Evolutionary conservation across 345 rosid species (phyloP).

Genomic region (Cochlearia excelsa): DNA sequence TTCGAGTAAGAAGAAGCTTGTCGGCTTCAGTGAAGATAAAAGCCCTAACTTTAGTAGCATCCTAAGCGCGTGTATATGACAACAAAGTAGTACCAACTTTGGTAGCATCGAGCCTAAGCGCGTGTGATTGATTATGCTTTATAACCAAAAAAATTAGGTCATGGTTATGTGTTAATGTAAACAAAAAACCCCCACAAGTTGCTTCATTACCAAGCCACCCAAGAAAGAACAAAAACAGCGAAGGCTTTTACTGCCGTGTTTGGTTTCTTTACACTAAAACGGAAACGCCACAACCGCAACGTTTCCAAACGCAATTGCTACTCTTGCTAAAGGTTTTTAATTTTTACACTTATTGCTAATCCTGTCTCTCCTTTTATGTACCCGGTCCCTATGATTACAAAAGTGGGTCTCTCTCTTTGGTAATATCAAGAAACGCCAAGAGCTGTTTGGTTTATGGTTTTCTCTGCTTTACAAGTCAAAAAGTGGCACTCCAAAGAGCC

Average conservation of each 20-base stretch:
- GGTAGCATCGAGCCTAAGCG: too few species aligned
- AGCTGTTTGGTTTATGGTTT: background rate
- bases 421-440: slow-evolving; percentile 5
- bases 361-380: slow-evolving; percentile 20
- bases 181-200: slow-evolving; percentile 7
- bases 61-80: too few species aligned
- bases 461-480: slow-evolving; percentile 33
- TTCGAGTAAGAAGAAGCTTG: too few species aligned
- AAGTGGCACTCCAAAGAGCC: slow-evolving; percentile 77
- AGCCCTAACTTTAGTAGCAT: too few species aligned
- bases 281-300: slow-evolving; percentile 15
- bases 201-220: slow-evolving; percentile 25
- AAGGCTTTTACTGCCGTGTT: slow-evolving; percentile 3
- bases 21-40: too few species aligned
- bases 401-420: slow-evolving; percentile 24
- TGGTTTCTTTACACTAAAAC: slow-evolving; percentile 13
- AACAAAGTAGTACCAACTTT: too few species aligned
- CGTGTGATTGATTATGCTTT: background rate
- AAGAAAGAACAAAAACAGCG: background rate
- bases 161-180: slow-evolving; percentile 18
- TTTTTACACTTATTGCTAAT: slow-evolving; percentile 11
- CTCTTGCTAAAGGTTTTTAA: slow-evolving; percentile 14
- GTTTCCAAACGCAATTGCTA: slow-evolving; percentile 19
- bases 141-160: slow-evolving; percentile 4
- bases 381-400: slow-evolving; percentile 18